A percentile compares a stretch with the other conserved stretches of the same genome.
These are phyloP conservation scores for Aureobasidium sp. DNA, from an alignment of 2,329 filamentous ascomycete genomes.

Conservation along the genomic window DNA sequence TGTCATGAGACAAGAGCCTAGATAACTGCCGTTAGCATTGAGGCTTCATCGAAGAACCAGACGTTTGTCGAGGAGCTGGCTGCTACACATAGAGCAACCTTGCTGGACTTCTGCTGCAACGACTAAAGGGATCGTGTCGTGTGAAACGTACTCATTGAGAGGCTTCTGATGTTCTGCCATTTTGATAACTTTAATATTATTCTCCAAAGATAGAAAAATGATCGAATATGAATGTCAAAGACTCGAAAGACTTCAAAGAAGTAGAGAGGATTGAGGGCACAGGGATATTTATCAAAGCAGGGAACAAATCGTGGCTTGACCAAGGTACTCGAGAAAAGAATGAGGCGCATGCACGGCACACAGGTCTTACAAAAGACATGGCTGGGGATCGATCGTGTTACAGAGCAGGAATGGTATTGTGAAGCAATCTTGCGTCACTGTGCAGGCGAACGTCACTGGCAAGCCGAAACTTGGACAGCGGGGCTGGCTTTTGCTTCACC, in stretches of 20 bases:
- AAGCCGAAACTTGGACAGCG: neutral
- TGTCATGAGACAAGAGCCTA: constrained; percentile 47
- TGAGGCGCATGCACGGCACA: constrained; percentile 4
- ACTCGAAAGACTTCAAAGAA: neutral
- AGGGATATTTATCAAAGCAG: neutral
- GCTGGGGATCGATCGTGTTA: neutral
- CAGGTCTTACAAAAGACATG: constrained; percentile 1
- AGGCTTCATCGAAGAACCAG: neutral
- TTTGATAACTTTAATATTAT: neutral
- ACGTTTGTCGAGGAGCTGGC: no score
- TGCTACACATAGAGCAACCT: no score
- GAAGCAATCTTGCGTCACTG: neutral
- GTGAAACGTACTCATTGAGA: constrained; percentile 35
- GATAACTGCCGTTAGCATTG: constrained; percentile 20
- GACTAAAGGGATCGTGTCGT: neutral
- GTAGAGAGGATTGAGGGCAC: neutral
- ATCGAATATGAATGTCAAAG: neutral
- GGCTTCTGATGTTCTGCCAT: constrained; percentile 26
- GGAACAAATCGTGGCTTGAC: constrained; percentile 6
- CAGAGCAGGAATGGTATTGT: neutral
- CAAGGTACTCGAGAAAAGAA: neutral
- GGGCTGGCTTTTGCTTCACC: neutral
- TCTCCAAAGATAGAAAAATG: neutral
- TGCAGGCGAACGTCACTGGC: neutral
- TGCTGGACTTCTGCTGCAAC: no score